These are phyloP conservation scores for Oryza punctata DNA, from an alignment of 176 grass and related monocot genomes.

Conservation along the genomic window DNA sequence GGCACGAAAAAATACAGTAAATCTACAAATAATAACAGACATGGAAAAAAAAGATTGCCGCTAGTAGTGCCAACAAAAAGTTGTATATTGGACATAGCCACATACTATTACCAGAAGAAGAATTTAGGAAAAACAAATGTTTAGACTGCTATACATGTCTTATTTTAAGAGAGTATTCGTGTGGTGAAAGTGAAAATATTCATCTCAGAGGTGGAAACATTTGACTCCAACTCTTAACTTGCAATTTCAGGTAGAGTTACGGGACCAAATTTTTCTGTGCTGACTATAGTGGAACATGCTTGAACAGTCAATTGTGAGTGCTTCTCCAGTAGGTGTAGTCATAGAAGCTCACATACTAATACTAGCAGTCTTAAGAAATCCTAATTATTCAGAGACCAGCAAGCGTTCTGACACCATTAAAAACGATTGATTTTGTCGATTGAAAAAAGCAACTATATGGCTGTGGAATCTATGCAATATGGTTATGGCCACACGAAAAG, in stretches of 20 bases:
- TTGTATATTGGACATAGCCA: not conserved
- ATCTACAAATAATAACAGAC: not conserved
- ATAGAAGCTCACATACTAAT: constrained; percentile 4
- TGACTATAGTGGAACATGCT: not conserved
- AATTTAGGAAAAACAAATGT: not conserved
- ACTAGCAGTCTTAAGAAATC: not conserved
- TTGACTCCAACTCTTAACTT: not conserved
- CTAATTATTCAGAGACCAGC: not conserved
- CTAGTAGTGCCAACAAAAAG: not conserved
- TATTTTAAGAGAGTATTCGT: not conserved
- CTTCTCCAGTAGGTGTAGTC: not conserved
- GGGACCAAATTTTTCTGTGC: not conserved
- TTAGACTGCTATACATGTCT: not conserved
- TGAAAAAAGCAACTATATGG: not conserved
- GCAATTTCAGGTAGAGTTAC: constrained; percentile 3
- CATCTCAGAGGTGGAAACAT: not conserved
- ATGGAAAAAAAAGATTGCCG: not conserved
- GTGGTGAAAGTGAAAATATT: not conserved
- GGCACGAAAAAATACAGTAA: not conserved
- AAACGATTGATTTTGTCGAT: not conserved
- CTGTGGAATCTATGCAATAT: not conserved
- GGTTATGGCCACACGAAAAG: not conserved
- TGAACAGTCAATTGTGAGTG: not conserved
- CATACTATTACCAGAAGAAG: not conserved
- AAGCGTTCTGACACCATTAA: not conserved